Evolutionary conservation across 2,329 filamentous ascomycete genomes (phyloP), one percentile per base, ranked within the genome.

Genomic region (Ascochyta koolunga): DNA sequence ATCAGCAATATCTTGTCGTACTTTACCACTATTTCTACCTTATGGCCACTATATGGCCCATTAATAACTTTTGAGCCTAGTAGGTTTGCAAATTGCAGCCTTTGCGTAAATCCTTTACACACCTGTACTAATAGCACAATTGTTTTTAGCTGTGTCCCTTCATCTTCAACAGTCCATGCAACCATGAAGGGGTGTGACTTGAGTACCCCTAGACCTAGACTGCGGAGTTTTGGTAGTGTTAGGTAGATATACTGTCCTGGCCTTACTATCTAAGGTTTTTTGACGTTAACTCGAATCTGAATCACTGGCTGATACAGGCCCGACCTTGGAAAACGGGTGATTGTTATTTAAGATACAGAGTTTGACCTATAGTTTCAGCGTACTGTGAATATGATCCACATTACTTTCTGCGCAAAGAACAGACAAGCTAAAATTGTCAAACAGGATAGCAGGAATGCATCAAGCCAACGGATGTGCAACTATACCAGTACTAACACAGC

Each of bases 1-100:
- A 60, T 37, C 6, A 60, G 49, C 0, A 60, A 19, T 9, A 60
- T 27, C 19, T 60, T 60, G 29, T 60, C 47, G 21, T 60, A 57
- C 18, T 43, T 24, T 3, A 10, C 27, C 11, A 60, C 19, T 8
- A 6, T 21, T 4, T 22, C n/a, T 32, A 37, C 29, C 19, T 31
- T 22, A 27, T 32, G 32, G 13, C 37, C 40, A 11, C 50, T 38
- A n/a, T 54, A 49, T 18, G 50, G 46, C 21, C 47, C 49, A 49
- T 50, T 46, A 13, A 46, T 43, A 10, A 52, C 44, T 8, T 11
- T 29, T 21, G 18, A 32, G 10, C 35, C 33, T 24, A 35, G n/a
- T 9, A 25, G 27, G 16, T 48, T 35, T 15, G 38, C 32, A 21
- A 36, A 38, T 24, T 44, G 24, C 21, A 55, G 35, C 24, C 33